Base-by-base conservation (phyloP, 2,329 filamentous ascomycete genomes). In the Penicillium sp. region DNA sequence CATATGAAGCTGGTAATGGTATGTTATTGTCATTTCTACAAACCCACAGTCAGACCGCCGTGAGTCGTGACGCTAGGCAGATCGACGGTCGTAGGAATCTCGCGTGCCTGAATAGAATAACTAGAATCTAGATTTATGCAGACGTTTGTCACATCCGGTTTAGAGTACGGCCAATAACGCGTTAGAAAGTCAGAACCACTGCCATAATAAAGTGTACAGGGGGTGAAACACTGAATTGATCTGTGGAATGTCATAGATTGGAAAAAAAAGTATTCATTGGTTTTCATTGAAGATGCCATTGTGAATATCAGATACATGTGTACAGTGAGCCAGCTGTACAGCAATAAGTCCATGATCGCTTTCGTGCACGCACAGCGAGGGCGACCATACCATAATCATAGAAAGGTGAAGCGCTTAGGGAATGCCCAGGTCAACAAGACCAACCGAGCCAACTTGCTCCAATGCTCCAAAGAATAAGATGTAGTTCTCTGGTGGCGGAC, bases 111-210 rank as follows among this genome's bases (percentile, higher is more conserved):
- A 25, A 25, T 25, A 25, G 5, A 22, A 22, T 25, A 8, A 25
- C 5, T 7, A 25, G 22, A n/a, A n/a, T n/a, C n/a, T n/a, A n/a
- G n/a, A n/a, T n/a, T n/a, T n/a, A n/a, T n/a, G 22, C 22, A 7
- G 22, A 7, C 19, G 19, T 25, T 25, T 25, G 4, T 50, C 68
- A 59, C 1, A 72, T 56, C 38, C 67, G 64, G 49, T 68, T 62
- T 1, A 74, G 62, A 37, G 72, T 58, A 71, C 54, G 12, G 66
- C 61, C 7, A 70, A 71, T 69, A 19, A 67, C 64, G n/a, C 2
- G 64, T 72, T 14, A 0, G 71, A 65, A 22, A 72, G 49, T 7
- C 72, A 62, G 50, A 74, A 71, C 66, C 69, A 72, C 54, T 60
- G 60, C 9, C 66, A 67, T 1, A 61, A 60, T 49, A 72, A 72